These are phyloP conservation scores for Beauveria caledonica DNA, from an alignment of 2,329 filamentous ascomycete species.

Conservation along the genomic window DNA sequence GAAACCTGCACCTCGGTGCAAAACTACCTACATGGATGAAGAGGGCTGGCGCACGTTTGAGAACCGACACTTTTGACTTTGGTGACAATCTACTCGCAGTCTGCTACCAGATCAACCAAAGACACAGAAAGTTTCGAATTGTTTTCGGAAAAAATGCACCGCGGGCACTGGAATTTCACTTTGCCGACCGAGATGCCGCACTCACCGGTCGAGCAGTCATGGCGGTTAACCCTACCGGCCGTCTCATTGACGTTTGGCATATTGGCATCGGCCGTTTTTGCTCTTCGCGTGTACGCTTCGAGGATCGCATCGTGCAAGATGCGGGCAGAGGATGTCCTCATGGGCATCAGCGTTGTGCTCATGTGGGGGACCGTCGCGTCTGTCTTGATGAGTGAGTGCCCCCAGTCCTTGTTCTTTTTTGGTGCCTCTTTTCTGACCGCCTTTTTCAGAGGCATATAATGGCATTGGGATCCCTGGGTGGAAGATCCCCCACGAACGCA, in stretches of 20 bases:
- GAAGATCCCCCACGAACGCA: neutral
- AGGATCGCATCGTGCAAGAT: constrained; percentile 1
- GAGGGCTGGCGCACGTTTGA: neutral
- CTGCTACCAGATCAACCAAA: neutral
- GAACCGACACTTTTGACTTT: neutral
- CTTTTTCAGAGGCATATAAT: constrained; percentile 5
- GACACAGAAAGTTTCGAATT: neutral
- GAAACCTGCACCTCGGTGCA: neutral
- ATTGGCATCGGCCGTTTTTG: neutral
- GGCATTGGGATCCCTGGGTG: constrained; percentile 1
- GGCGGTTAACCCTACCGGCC: neutral
- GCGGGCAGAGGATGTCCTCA: constrained; percentile 7
- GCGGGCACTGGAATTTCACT: neutral
- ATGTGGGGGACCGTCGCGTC: constrained; percentile 11
- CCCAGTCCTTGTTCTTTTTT: too few relatives aligned
- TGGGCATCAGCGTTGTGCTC: constrained; percentile 8
- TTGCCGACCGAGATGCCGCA: neutral
- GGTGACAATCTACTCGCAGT: neutral
- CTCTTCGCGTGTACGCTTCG: constrained; percentile 4
- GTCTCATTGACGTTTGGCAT: constrained; percentile 10
- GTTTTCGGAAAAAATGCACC: neutral
- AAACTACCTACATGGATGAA: neutral
- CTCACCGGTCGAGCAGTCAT: neutral
- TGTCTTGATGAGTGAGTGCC: constrained; percentile 3
- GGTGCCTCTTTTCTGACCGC: neutral